Percentiles rank a stretch among this genome's conserved stretches.
phyloP scores from a whole-genome alignment of 202 grass and related monocot species.

The Carex arenaria region DNA sequence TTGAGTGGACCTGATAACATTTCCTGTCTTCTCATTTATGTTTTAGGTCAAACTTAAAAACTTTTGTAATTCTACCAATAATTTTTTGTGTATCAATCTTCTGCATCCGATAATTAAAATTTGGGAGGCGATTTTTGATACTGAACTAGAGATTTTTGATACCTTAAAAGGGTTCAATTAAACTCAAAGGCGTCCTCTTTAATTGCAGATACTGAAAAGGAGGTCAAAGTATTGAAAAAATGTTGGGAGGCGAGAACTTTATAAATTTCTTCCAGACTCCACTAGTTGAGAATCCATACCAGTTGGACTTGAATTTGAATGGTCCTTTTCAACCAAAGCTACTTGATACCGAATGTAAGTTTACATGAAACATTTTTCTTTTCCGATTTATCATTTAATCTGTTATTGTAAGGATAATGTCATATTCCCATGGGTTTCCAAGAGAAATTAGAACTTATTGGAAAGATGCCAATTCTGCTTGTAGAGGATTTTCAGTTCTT shows the following conservation, averaged over 20 bases:
- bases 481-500: background rate
- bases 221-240: background rate
- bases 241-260: background rate
- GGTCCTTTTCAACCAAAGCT: background rate
- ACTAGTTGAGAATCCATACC: background rate
- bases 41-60: background rate
- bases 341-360: background rate
- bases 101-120: background rate
- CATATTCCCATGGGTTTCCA: background rate
- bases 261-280: background rate
- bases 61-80: background rate
- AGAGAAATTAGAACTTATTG: background rate
- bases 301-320: background rate
- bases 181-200: background rate
- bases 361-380: background rate
- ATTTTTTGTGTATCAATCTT: background rate
- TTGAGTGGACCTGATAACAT: background rate
- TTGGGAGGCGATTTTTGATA: no score
- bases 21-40: background rate
- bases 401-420: background rate
- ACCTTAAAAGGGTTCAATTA: background rate
- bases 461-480: background rate
- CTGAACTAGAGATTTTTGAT: background rate
- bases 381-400: background rate
- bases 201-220: constrained; percentile 1